These are phyloP conservation scores for Hypoxylon sp. DNA, from an alignment of 2,329 filamentous ascomycete species.

Conservation along the genomic window DNA sequence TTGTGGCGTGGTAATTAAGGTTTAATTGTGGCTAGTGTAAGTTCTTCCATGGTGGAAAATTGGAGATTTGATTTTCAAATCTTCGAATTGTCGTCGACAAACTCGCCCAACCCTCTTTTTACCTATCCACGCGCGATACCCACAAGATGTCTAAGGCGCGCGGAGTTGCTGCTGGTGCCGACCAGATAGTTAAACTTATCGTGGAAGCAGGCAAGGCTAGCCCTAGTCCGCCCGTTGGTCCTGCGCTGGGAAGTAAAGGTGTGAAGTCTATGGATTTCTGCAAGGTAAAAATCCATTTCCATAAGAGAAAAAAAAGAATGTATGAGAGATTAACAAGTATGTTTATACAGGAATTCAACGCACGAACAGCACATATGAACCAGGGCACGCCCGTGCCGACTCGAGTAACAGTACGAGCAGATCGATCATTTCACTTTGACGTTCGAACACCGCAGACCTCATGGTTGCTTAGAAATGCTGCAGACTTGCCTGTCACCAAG, in stretches of 20 bases:
- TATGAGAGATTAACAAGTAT: conserved; percentile 33
- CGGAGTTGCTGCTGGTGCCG: conserved; percentile 52
- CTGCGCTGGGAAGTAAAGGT: conserved; percentile 94
- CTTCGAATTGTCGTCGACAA: conserved; percentile 7
- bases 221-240: conserved; percentile 94
- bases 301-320: no score
- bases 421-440: conserved; percentile 93
- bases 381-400: conserved; percentile 88
- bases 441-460: conserved; percentile 94
- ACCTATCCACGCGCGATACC: conserved; percentile 8
- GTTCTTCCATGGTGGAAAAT: conserved; percentile 7
- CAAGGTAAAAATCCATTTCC: conserved; percentile 68
- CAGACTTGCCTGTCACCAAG: conserved; percentile 74
- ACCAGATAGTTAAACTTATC: conserved; percentile 95
- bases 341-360: conserved; percentile 86
- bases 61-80: conserved; percentile 3
- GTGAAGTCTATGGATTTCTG: conserved; percentile 99
- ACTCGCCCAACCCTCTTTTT: conserved; percentile 1
- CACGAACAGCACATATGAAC: conserved; percentile 84
- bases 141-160: conserved; percentile 62
- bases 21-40: conserved; percentile 19
- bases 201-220: conserved; percentile 95
- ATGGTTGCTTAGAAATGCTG: conserved; percentile 85
- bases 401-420: conserved; percentile 88
- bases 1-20: no score